These are phyloP conservation scores for Boletales sp. DNA, from an alignment of 768 basidiomycete genomes.

Conservation along the genomic window DNA sequence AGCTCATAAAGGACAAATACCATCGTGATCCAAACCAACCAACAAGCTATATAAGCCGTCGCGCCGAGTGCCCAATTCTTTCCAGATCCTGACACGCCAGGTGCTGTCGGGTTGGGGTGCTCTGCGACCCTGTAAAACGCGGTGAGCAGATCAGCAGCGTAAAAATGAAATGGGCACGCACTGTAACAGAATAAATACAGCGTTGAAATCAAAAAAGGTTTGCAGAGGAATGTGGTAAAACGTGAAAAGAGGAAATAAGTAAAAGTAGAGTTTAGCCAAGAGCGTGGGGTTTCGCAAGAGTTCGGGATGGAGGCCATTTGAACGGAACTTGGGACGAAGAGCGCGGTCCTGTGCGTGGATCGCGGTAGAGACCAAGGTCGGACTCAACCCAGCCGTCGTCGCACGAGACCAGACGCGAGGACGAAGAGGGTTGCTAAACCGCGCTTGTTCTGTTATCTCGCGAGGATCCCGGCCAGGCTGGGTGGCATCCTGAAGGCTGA, in stretches of 20 bases:
- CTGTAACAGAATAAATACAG: slow-evolving; percentile 79
- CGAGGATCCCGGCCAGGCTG: slow-evolving; percentile 40
- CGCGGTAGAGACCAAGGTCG: slow-evolving; percentile 42
- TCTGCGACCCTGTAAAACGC: slow-evolving; percentile 56
- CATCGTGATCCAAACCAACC: slow-evolving; percentile 67
- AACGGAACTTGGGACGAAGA: slow-evolving; percentile 64
- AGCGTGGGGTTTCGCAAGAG: slow-evolving; percentile 59
- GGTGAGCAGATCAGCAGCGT: slow-evolving; percentile 10
- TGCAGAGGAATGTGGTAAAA: slow-evolving; percentile 74
- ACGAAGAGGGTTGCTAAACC: slow-evolving; percentile 37
- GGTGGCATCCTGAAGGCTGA: slow-evolving; percentile 57
- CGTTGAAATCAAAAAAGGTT: slow-evolving; percentile 87
- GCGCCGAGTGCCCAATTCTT: slow-evolving; percentile 80
- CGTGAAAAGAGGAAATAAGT: slow-evolving; percentile 63
- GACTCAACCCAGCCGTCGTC: slow-evolving; percentile 41
- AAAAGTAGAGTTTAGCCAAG: slow-evolving; percentile 58
- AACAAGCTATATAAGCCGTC: slow-evolving; percentile 81
- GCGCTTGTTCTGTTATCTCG: slow-evolving; percentile 51
- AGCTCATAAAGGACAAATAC: slow-evolving; percentile 77
- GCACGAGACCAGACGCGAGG: slow-evolving; percentile 60
- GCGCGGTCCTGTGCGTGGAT: slow-evolving; percentile 30
- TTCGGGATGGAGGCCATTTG: slow-evolving; percentile 64
- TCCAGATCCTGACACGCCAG: slow-evolving; percentile 67
- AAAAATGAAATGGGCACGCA: slow-evolving; percentile 40
- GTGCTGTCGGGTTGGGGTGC: slow-evolving; percentile 65